phyloP scores from a whole-genome alignment of 176 grass and related monocot genomes.

The Otatea glauca region DNA sequence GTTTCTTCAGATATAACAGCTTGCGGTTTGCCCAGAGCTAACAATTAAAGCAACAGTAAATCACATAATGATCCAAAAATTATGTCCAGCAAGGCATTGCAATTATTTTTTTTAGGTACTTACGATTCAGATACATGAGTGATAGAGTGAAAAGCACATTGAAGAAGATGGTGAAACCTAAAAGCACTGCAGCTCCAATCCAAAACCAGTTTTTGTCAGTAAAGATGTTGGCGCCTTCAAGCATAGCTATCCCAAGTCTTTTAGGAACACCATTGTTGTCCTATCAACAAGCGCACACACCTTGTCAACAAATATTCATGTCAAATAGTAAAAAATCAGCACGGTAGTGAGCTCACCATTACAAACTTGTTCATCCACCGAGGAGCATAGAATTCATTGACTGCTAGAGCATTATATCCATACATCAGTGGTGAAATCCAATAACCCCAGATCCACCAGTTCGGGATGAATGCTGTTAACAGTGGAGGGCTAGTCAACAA shows the following conservation, averaged over 20 bases:
- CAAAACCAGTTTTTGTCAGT: conserved; percentile 87
- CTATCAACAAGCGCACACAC: conserved; percentile 37
- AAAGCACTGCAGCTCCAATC: conserved; percentile 82
- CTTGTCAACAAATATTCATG: conserved; percentile 33
- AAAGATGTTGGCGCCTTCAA: conserved; percentile 75
- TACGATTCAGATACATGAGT: conserved; percentile 90
- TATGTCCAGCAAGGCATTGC: conserved; percentile 9
- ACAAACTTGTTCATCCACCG: conserved; percentile 85
- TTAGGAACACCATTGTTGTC: conserved; percentile 55
- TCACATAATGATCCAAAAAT: conserved; percentile 32
- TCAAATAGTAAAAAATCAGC: conserved; percentile 20
- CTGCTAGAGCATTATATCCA: conserved; percentile 84
- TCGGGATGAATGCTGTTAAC: conserved; percentile 75
- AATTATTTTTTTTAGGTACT: conserved; percentile 31
- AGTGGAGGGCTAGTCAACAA: conserved; percentile 32
- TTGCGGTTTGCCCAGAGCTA: conserved; percentile 93
- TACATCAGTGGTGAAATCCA: conserved; percentile 93
- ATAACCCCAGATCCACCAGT: conserved; percentile 99
- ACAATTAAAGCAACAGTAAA: conserved; percentile 25
- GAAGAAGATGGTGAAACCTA: conserved; percentile 96
- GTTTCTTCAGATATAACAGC: conserved; percentile 98
- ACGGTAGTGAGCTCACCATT: conserved; percentile 39
- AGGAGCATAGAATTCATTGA: conserved; percentile 94
- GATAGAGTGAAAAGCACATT: conserved; percentile 93
- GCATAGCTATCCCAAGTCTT: conserved; percentile 64